Conservation (phyloP, 768 basidiomycete genomes). For the Boletus vermiculosoides region DNA sequence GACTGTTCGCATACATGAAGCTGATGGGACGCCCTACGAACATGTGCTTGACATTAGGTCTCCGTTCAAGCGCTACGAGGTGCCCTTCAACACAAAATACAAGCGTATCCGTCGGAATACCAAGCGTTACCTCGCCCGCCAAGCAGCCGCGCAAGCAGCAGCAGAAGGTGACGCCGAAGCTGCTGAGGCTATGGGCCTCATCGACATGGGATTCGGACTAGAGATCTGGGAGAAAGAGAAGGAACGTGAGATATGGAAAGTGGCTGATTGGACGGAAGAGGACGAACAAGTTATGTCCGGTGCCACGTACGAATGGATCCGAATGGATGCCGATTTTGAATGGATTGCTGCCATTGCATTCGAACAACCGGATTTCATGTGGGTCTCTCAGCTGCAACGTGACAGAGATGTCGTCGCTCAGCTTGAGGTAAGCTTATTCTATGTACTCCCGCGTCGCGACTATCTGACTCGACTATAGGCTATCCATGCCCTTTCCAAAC, state of each 20-base stretch:
- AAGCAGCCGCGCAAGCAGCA: conserved; percentile 89
- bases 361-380: conserved; percentile 97
- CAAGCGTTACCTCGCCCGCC: conserved; percentile 91
- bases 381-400: conserved; percentile 93
- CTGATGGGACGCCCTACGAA: conserved; percentile 98
- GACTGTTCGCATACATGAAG: conserved; percentile 98
- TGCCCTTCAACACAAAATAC: conserved; percentile 98
- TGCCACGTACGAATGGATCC: conserved; percentile 98
- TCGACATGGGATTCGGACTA: conserved; percentile 91
- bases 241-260: conserved; percentile 92
- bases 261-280: conserved; percentile 97
- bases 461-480: conserved; percentile 56
- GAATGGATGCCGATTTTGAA: conserved; percentile 98
- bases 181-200: conserved; percentile 89
- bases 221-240: conserved; percentile 96
- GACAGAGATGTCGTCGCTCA: conserved; percentile 98
- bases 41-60: conserved; percentile 92
- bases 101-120: conserved; percentile 95
- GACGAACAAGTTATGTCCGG: conserved; percentile 92
- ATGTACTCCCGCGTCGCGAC: neutral
- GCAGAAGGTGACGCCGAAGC: conserved; percentile 91
- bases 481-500: conserved; percentile 79
- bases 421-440: conserved; percentile 69
- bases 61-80: conserved; percentile 90
- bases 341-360: conserved; percentile 95